Evolutionary conservation across 1,139 yeast genomes (phyloP).

Genomic region (Blastobotrys apis): DNA sequence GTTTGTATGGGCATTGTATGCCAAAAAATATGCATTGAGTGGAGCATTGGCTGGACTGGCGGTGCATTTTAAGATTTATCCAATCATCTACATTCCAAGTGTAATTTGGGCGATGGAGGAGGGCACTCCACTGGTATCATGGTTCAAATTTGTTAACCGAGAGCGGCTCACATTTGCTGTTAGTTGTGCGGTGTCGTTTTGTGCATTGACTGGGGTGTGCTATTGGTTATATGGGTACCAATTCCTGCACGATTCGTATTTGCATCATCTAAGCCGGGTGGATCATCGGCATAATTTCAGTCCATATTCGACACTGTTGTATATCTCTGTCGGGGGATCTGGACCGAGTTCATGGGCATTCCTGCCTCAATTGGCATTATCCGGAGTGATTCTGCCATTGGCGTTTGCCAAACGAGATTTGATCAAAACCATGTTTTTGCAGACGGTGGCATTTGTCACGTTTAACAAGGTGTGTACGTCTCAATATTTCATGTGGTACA

Average conservation of each 20-base stretch:
- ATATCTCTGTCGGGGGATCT: conserved; percentile 39
- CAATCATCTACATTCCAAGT: conserved; percentile 73
- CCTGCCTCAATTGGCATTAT: conserved; percentile 69
- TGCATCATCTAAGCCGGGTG: conserved; percentile 75
- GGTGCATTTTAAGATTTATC: conserved; percentile 88
- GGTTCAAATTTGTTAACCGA: conserved; percentile 30
- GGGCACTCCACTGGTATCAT: conserved; percentile 13
- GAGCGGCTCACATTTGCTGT: conserved; percentile 46
- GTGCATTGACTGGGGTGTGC: conserved; percentile 52
- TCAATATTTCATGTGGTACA: conserved; percentile 84
- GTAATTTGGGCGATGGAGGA: conserved; percentile 38
- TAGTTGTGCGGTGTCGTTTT: conserved; percentile 43
- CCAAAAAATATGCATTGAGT: conserved; percentile 41
- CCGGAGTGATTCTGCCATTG: conserved; percentile 59
- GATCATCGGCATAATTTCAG: conserved; percentile 97
- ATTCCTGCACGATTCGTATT: conserved; percentile 71
- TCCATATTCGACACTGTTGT: conserved; percentile 72
- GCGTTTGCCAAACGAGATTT: conserved; percentile 50
- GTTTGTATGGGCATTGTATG: conserved; percentile 47
- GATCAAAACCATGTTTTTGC: conserved; percentile 70
- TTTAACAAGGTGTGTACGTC: conserved; percentile 94
- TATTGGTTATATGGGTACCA: conserved; percentile 65
- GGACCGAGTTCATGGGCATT: conserved; percentile 52
- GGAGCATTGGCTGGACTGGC: conserved; percentile 70
- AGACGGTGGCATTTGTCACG: conserved; percentile 84